Base-by-base conservation (phyloP, 345 rosid species). In the Populus nigra region DNA sequence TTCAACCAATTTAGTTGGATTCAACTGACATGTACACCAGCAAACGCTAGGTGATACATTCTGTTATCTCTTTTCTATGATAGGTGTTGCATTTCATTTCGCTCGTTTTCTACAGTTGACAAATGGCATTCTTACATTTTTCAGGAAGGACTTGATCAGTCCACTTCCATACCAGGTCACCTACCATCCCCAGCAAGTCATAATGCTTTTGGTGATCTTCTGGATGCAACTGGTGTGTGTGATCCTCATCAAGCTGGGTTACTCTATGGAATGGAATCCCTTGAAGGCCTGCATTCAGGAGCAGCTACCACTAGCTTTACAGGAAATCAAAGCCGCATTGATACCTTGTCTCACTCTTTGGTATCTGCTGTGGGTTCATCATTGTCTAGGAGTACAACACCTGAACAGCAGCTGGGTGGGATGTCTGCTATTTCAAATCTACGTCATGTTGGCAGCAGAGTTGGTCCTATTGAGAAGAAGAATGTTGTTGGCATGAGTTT, bases 101-200 rank as follows among this genome's bases (percentile, higher is more conserved):
- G 35, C 38, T 23, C 72, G 55, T 78, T 59, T 5, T 4, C 2
- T 55, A 18, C 38, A 23, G 11, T 75, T 49, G 59, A 49, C 74
- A 73, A 67, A 68, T 82, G 72, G 77, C 11, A 49, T 53, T 65
- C 66, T 38, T 80, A 67, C 65, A 49, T 83, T 68, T 83, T 86
- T 71, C 83, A 96, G 97, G 98, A 87, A 79, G 97, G 98, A 71
- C 79, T 85, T 79, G 97, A 91, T 78, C 87, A 83, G 38, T 85
- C 88, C 73, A 76, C 90, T 79, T 79, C 87, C 57, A 77, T 90
- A 69, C 80, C 89, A 33, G 93, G 89, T 73, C 87, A 85, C 69
- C 80, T 85, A 31, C 86, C 94, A 25, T 88, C 88, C 63, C 92
- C 98, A 71, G 82, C 93, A 62, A 92, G 94, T 80, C 87, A 88